Conservation (phyloP, 2,329 filamentous ascomycete genomes). For the Pseudogymnoascus sp. region DNA sequence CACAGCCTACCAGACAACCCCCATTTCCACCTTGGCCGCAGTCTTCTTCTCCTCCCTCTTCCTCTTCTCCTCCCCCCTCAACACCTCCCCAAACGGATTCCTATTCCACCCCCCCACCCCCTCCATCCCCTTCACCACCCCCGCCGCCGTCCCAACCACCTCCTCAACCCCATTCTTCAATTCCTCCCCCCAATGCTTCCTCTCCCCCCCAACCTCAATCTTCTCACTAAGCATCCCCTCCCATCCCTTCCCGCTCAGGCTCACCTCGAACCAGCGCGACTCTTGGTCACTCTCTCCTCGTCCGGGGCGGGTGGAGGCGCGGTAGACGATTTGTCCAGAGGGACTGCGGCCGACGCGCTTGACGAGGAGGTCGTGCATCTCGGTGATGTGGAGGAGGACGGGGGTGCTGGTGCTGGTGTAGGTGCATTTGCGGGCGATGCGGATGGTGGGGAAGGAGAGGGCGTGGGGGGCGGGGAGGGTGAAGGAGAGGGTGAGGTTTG, state of each 20-base stretch:
- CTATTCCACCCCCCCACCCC: conserved; percentile 21
- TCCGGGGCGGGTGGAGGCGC: background rate
- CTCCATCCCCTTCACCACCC: conserved; percentile 20
- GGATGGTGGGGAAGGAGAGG: conserved; percentile 1
- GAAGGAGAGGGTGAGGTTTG: background rate
- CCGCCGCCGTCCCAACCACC: conserved; percentile 13
- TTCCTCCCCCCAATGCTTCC: conserved; percentile 14
- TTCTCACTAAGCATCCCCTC: conserved; percentile 16
- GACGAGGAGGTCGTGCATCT: background rate
- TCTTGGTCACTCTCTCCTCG: background rate
- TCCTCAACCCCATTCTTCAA: conserved; percentile 7
- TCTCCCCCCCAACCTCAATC: conserved; percentile 17
- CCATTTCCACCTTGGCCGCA: background rate
- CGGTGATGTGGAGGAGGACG: background rate
- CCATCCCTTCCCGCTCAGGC: conserved; percentile 13
- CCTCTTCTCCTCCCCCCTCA: background rate
- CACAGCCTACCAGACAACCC: background rate
- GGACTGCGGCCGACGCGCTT: background rate
- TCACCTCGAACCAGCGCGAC: conserved; percentile 18
- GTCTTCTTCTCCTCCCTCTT: background rate
- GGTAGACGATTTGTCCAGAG: background rate
- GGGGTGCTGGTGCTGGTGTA: background rate
- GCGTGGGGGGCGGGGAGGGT: background rate
- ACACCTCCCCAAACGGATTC: conserved; percentile 10
- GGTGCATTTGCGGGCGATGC: background rate